Base-by-base conservation (phyloP, 805 yeast genomes). In the Lipomyces orientalis region DNA sequence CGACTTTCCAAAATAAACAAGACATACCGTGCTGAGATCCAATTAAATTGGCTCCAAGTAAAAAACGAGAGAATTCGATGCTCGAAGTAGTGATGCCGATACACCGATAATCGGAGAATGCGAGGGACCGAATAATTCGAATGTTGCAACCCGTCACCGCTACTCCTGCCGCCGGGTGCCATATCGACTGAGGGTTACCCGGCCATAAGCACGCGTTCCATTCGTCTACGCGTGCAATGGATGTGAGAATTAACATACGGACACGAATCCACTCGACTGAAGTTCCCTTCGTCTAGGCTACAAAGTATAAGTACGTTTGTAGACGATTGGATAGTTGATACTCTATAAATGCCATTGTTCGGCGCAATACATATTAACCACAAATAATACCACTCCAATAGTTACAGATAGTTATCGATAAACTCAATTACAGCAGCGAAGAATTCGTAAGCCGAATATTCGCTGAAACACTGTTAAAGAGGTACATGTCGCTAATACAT, bases 401-500 rank as follows among this genome's bases (percentile, higher is more conserved):
- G n/a, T n/a, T n/a, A 33, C 25, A 33, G 1, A 14, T n/a, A 33
- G 1, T 5, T n/a, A 8, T 35, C n/a, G 31, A 37, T 19, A 1
- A 58, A 6, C 14, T 16, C 19, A 14, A 55, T 35, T n/a, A 33
- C 60, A 58, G 35, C 39, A 58, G 19, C 51, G 51, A 34, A 31
- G 51, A 39, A n/a, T 37, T 58, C 35, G 43, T 56, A 19, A 56
- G 31, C 35, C 22, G 25, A 37, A 56, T n/a, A 22, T 37, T 25
- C 55, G 49, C 29, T 2, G 31, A 54, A 9, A 51, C 29, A 10
- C 33, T 16, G 54, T 61, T 34, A 10, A 19, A 19, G 29, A 62
- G 34, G 52, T 69, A 69, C 43, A 64, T 43, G 34, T 69, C 72
- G 51, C 67, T 67, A 19, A 69, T 61, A 29, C 67, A 63, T 12